Base-by-base conservation (phyloP, 1,139 yeast genomes). In the Nakaseomyces uthaithaninus region DNA sequence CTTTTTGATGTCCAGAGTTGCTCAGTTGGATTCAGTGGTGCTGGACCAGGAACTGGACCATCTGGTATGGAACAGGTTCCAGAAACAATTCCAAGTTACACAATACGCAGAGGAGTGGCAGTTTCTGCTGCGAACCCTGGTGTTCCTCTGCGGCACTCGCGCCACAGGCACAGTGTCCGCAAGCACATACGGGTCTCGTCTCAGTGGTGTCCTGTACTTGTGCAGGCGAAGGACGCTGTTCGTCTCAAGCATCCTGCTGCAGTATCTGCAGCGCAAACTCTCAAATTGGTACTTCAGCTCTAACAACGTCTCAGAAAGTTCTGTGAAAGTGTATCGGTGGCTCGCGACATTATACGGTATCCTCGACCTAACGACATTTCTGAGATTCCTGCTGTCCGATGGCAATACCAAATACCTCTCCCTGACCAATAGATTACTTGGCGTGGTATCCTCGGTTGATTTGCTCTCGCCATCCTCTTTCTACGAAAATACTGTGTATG, bases 111-210 rank as follows among this genome's bases (percentile, higher is more conserved):
- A 51, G 2, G 58, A 53, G 35, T 42, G 44, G 44, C 40, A 43
- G 36, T 39, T 53, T 5, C 34, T 53, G 2, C 20, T 53, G 3
- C 48, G 53, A 10, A 36, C 53, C 2, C 25, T 55, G 20, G 45
- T 53, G 11, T 55, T 51, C 36, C 18, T 44, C 10, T 43, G 46
- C 33, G 43, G 53, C 2, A 26, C 57, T 3, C 45, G 38, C 15
- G 40, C 35, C 22, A 14, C 27, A 8, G 31, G 18, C 6, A 18
- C 20, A 2, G 28, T 27, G 10, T 14, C 16, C 11, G 16, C 37
- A 3, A 42, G 51, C 9, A 56, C 60, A 4, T 56, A 56, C 36
- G 56, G 56, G n/a, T 49, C 59, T 2, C 41, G 43, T 15, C 42
- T 56, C 11, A 53, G 55, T 35, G 53, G 54, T 4, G 42, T 49